Conservation (phyloP, 2,329 filamentous ascomycete species). For the Helotiales sp. region DNA sequence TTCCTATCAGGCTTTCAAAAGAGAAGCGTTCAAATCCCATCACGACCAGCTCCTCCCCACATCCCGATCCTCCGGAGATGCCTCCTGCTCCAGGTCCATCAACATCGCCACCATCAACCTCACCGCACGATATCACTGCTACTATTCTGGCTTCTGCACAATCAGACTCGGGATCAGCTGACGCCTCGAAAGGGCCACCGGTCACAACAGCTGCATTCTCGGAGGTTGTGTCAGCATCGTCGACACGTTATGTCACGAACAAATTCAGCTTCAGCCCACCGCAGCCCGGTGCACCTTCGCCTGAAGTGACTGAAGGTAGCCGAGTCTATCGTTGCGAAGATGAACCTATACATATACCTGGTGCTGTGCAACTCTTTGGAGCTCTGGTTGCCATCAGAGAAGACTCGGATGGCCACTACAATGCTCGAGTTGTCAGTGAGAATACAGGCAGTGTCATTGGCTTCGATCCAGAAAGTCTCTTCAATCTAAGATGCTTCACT, state of each 20-base stretch:
- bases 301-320: neutral
- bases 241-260: neutral
- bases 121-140: neutral
- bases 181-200: neutral
- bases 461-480: constrained; percentile 5
- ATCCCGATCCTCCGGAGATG: neutral
- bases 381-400: constrained; percentile 14
- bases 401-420: neutral
- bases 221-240: neutral
- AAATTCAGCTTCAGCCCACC: neutral
- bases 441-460: constrained; percentile 8
- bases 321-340: constrained; percentile 13
- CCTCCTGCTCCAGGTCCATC: neutral
- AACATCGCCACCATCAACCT: neutral
- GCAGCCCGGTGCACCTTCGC: neutral
- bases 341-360: constrained; percentile 20
- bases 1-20: neutral
- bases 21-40: neutral
- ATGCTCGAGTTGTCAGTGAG: constrained; percentile 14
- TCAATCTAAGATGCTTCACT: constrained; percentile 8
- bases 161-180: neutral
- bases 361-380: constrained; percentile 12
- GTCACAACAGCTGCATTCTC: neutral
- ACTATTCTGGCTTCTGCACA: neutral
- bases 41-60: neutral